These are phyloP conservation scores for Citrullus colocynthis DNA, from an alignment of 306 rosid species.

Conservation along the genomic window DNA sequence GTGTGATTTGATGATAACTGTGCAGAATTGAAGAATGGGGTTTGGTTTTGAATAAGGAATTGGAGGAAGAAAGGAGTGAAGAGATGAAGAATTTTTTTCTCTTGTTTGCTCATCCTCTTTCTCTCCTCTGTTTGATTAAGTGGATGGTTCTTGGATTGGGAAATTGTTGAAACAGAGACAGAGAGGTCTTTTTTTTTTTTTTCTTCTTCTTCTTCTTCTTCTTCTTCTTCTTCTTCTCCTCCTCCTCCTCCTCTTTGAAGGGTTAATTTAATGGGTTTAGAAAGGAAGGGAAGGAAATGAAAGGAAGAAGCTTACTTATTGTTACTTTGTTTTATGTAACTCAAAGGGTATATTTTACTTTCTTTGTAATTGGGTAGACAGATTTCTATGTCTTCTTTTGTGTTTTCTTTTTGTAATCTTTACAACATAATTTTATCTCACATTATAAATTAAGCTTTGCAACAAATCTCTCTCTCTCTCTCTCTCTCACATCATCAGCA, in stretches of 20 bases:
- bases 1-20: slow-evolving; percentile 23
- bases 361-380: slow-evolving; percentile 20
- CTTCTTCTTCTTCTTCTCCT: too few relatives aligned
- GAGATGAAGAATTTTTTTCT: slow-evolving; percentile 35
- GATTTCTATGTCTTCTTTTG: slow-evolving; percentile 10
- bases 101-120: slow-evolving; percentile 90
- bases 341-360: neutral
- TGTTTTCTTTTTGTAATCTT: slow-evolving; percentile 34
- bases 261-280: neutral
- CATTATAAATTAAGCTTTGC: neutral
- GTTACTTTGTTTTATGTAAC: neutral
- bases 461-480: neutral
- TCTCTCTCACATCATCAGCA: too few relatives aligned
- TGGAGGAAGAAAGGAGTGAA: slow-evolving; percentile 85
- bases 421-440: slow-evolving; percentile 22
- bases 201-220: too few relatives aligned
- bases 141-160: neutral
- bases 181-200: too few relatives aligned
- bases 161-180: too few relatives aligned
- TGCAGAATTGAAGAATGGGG: slow-evolving; percentile 52
- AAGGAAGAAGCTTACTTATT: neutral
- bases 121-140: slow-evolving; percentile 29
- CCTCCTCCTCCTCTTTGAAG: neutral
- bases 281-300: too few relatives aligned
- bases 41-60: slow-evolving; percentile 27